These are phyloP conservation scores for Fraxinus platypoda DNA, from an alignment of 305 asterid genomes.

Conservation along the genomic window DNA sequence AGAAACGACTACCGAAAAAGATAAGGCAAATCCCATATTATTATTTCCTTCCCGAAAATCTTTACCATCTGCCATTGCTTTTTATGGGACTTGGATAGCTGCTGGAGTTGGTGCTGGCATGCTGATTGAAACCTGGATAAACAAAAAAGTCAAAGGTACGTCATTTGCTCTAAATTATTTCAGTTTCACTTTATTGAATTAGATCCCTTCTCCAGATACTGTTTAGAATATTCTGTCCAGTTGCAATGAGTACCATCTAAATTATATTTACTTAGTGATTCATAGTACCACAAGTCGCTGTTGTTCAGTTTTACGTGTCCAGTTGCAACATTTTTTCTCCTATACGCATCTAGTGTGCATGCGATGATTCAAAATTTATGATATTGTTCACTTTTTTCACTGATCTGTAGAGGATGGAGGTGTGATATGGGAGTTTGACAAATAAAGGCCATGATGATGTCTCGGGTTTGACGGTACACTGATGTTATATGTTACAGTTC, in stretches of 20 bases:
- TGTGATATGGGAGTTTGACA: constrained; percentile 77
- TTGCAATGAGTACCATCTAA: neutral
- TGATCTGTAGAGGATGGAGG: constrained; percentile 76
- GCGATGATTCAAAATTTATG: neutral
- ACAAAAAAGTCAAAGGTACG: constrained; percentile 78
- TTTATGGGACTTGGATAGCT: constrained; percentile 66
- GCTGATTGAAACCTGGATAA: constrained; percentile 77
- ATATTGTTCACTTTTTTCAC: neutral
- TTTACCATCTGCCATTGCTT: constrained; percentile 38
- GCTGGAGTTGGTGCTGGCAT: constrained; percentile 92
- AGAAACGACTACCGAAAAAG: constrained; percentile 63
- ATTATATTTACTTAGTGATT: neutral
- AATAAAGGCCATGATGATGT: constrained; percentile 26
- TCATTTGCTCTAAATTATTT: neutral
- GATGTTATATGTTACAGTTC: neutral
- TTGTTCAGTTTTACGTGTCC: neutral
- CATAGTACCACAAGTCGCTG: neutral
- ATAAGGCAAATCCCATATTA: constrained; percentile 74
- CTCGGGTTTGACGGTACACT: neutral
- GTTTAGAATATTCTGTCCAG: neutral
- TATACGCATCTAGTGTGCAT: neutral
- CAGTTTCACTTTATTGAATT: neutral
- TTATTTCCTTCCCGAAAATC: constrained; percentile 82
- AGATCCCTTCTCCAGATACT: neutral
- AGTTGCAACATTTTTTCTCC: neutral